Conservation (phyloP, 768 basidiomycete genomes). For the Suillus americanus region DNA sequence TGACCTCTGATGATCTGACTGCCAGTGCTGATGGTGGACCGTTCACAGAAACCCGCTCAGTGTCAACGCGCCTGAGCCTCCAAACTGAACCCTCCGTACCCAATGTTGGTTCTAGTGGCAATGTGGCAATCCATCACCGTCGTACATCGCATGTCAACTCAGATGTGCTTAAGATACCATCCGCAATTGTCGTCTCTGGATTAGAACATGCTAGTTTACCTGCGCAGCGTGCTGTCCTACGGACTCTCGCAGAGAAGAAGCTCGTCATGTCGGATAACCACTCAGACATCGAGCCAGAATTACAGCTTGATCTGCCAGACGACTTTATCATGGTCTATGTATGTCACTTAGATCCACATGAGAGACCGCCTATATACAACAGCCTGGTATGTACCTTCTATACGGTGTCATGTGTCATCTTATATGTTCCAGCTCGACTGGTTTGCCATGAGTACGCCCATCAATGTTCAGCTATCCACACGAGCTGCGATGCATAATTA, state of each 20-base stretch:
- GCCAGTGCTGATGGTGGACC: slow-evolving; percentile 5
- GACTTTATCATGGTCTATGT: slow-evolving; percentile 75
- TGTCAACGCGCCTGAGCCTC: slow-evolving; percentile 12
- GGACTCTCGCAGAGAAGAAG: slow-evolving; percentile 50
- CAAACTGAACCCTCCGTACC: slow-evolving; percentile 17
- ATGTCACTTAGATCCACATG: slow-evolving; percentile 60
- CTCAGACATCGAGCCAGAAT: slow-evolving; percentile 1
- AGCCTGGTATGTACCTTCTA: slow-evolving; percentile 51
- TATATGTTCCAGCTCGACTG: slow-evolving; percentile 58
- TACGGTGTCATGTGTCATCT: slow-evolving; percentile 5
- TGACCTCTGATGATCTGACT: slow-evolving; percentile 12
- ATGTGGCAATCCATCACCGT: slow-evolving; percentile 6
- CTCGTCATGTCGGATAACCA: slow-evolving; percentile 39
- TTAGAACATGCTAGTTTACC: slow-evolving; percentile 59
- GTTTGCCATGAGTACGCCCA: slow-evolving; percentile 73
- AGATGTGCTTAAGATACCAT: slow-evolving; percentile 41
- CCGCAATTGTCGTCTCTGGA: slow-evolving; percentile 66
- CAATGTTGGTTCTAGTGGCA: slow-evolving; percentile 13
- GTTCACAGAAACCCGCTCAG: not conserved
- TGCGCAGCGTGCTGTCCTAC: slow-evolving; percentile 58
- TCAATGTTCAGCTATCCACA: slow-evolving; percentile 47
- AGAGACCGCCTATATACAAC: slow-evolving; percentile 66
- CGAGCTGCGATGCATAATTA: slow-evolving; percentile 33
- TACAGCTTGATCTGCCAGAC: slow-evolving; percentile 45
- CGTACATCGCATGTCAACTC: slow-evolving; percentile 17